A percentile compares a stretch with the other conserved stretches of the same genome.
phyloP scores from a whole-genome alignment of 2,329 filamentous ascomycete genomes.

The Penicillium capsulatum region DNA sequence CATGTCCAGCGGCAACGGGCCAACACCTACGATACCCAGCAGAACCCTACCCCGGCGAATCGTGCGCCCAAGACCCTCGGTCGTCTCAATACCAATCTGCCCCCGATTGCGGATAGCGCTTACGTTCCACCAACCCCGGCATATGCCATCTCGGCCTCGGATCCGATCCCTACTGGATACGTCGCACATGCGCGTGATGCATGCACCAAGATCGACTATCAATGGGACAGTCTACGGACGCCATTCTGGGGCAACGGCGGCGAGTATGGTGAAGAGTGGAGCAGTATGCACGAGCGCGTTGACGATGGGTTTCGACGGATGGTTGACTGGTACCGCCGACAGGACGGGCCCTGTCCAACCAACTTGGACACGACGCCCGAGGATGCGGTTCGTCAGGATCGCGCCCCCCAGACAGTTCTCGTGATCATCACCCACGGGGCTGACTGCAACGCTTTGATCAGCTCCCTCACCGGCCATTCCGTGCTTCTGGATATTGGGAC shows the following conservation, averaged over 20 bases:
- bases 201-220: slow-evolving; percentile 82
- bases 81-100: slow-evolving; percentile 32
- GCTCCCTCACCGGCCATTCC: slow-evolving; percentile 84
- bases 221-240: slow-evolving; percentile 87
- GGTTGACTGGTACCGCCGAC: slow-evolving; percentile 69
- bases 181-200: slow-evolving; percentile 85
- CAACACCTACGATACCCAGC: slow-evolving; percentile 43
- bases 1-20: slow-evolving; percentile 44
- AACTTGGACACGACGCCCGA: neutral
- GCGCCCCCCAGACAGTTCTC: slow-evolving; percentile 71
- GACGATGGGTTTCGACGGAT: slow-evolving; percentile 72
- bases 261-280: slow-evolving; percentile 89
- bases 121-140: slow-evolving; percentile 76
- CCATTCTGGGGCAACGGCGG: slow-evolving; percentile 85
- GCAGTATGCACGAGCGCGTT: slow-evolving; percentile 88
- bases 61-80: slow-evolving; percentile 23
- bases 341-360: neutral
- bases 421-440: slow-evolving; percentile 91
- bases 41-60: slow-evolving; percentile 21
- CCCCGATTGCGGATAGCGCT: slow-evolving; percentile 33
- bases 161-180: slow-evolving; percentile 81
- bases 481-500: slow-evolving; percentile 86
- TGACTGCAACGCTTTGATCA: slow-evolving; percentile 91
- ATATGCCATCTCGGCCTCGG: slow-evolving; percentile 75
- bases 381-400: slow-evolving; percentile 40